Base-by-base conservation (phyloP, 495 filamentous ascomycete genomes). In the Podospora pseudocomata region DNA sequence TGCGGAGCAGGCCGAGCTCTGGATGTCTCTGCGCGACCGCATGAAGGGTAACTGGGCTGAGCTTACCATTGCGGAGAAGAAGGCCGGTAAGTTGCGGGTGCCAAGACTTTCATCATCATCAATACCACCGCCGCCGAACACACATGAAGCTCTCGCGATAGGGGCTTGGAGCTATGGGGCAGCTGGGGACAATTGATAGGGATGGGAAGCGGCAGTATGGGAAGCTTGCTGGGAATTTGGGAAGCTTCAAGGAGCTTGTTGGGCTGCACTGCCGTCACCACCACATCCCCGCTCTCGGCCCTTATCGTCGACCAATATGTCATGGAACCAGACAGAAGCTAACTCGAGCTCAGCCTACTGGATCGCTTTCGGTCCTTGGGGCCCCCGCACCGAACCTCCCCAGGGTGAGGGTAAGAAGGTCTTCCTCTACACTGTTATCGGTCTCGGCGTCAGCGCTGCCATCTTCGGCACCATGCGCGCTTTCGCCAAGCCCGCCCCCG, bases 41-140 rank as follows among this genome's bases (percentile, higher is more conserved):
- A 98, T 98, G 95, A 98, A 97, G 91, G 88, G 85, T 70, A 91
- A 92, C 80, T 99, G 95, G 95, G 86, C 90, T 75, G 92, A 97
- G 74, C 84, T 99, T 86, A 99, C 95, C 32, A 55, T 94, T 70
- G 88, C 92, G 80, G 95, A 99, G 86, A 97, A 98, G 91, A 97
- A 96, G 85, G 96, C 95, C 76, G 94, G 95, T 98, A 89, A 75
- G 95, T 91, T n/a, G 34, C 30, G 19, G 64, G 34, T 18, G 59
- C 65, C 67, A 64, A 69, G 57, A 64, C 56, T 18, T 44, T 20
- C 13, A 5, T 32, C 26, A 57, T 19, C 61, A 65, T 28, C 28
- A 26, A 60, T 28, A 57, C 15, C 61, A 65, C 20, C 26, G 15
- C 58, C 49, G 53, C 57, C 62, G 16, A 60, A 49, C 3, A 20